Conservation (phyloP, 371 early-diverging fungal species). For the Actinomucor elegans region DNA sequence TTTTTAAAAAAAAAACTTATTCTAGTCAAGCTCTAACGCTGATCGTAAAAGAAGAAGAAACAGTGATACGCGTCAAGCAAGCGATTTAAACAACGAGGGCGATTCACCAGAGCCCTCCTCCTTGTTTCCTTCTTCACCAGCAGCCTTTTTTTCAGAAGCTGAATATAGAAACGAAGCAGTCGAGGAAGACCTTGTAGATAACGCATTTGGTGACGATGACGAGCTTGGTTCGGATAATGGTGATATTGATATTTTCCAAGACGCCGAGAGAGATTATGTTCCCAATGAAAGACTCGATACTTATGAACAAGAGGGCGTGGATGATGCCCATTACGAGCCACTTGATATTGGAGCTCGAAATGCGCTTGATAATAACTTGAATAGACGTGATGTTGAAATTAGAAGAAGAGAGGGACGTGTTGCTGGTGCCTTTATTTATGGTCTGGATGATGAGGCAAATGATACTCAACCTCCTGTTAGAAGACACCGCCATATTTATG, state of each 20-base stretch:
- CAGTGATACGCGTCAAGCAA: conserved; percentile 19
- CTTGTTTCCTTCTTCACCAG: conserved; percentile 45
- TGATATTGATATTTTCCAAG: conserved; percentile 79
- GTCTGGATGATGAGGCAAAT: conserved; percentile 52
- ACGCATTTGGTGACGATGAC: conserved; percentile 44
- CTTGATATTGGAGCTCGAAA: conserved; percentile 75
- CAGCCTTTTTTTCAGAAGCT: conserved; percentile 46
- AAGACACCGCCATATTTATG: conserved; percentile 62
- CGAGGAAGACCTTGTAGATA: conserved; percentile 27
- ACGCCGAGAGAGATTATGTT: conserved; percentile 83
- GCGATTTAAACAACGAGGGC: conserved; percentile 9
- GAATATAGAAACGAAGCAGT: conserved; percentile 40
- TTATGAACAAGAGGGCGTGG: conserved; percentile 78
- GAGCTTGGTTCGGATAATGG: conserved; percentile 69
- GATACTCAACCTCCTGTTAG: conserved; percentile 62
- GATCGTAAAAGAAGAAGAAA: conserved; percentile 57
- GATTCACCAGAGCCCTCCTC: conserved; percentile 43
- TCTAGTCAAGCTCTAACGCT: conserved; percentile 6
- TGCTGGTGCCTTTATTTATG: conserved; percentile 86
- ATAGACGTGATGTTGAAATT: conserved; percentile 80
- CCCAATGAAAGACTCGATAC: conserved; percentile 72
- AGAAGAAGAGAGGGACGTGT: conserved; percentile 71
- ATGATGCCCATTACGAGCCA: conserved; percentile 73
- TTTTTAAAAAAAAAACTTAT: too few relatives aligned
- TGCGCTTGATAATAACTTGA: conserved; percentile 77